Base-by-base conservation (phyloP, 208 protist species). In the Crithidia thermophila region DNA sequence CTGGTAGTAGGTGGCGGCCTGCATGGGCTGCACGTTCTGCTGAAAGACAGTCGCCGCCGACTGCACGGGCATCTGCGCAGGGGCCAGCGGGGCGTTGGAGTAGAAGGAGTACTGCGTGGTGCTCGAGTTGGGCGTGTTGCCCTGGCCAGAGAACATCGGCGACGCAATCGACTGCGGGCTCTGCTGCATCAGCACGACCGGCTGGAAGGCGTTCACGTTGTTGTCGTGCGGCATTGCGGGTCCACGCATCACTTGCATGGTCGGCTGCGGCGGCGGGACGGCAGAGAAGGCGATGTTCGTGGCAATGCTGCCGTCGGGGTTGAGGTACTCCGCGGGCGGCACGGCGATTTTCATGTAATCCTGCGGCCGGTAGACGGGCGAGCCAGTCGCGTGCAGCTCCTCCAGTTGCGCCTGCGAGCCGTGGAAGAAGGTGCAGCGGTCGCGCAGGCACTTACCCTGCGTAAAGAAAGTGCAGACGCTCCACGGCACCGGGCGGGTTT, bases 361-460 rank as follows among this genome's bases (percentile, higher is more conserved):
- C 28, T 91, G 85, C 16, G 82, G 88, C 6, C 70, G 64, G 66
- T 94, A 94, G 5, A 76, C 61, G 33, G 69, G 61, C 0, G 61
- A 75, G 6, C 78, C 77, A 8, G 37, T 73, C 4, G 75, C 72
- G 33, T 75, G 71, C 36, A 94, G 63, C 16, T 77, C 70, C 46
- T 84, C 75, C n/a, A 94, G 68, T 46, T 94, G 75, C 14, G 58
- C 63, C 42, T 80, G 72, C 5, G 78, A 81, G 37, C 88, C 88
- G 57, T 94, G 88, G 55, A 94, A 94, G 72, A 88, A 94, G 14
- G 47, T 62, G 68, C 88, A 94, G 0, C 72, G 64, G 39, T 92
- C 84, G 14, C 88, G 82, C 16, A 94, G 74, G 60, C 88, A 94
- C 21, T 81, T 79, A 33, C 85, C 71, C 43, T 84, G 50, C 4